Conservation (phyloP, 768 basidiomycete genomes). For the Termitomyces sp. region DNA sequence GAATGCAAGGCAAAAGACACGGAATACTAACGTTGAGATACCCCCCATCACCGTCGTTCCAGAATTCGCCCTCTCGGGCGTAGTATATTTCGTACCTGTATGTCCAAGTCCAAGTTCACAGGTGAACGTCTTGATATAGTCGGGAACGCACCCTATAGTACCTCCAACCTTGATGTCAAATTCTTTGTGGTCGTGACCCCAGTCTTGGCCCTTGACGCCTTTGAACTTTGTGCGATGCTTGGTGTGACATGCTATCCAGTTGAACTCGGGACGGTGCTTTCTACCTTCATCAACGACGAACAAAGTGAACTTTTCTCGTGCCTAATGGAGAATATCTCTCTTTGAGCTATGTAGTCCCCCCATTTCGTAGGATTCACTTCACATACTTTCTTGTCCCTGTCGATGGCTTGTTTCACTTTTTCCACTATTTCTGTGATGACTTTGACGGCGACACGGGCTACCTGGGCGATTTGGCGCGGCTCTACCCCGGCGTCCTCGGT, state of each 20-base stretch:
- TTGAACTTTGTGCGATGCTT: slow-evolving; percentile 16
- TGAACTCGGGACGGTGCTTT: slow-evolving; percentile 5
- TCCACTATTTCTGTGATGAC: slow-evolving; percentile 1
- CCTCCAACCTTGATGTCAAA: slow-evolving; percentile 13
- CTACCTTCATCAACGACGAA: slow-evolving; percentile 5
- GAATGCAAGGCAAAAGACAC: background rate
- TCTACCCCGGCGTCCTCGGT: slow-evolving; percentile 6
- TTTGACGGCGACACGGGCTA: slow-evolving; percentile 2
- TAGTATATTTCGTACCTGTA: slow-evolving; percentile 11
- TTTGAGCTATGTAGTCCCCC: no score
- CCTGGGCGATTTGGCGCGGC: slow-evolving; percentile 1
- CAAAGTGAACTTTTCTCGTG: slow-evolving; percentile 5
- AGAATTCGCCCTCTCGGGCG: slow-evolving; percentile 11
- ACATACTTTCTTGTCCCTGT: slow-evolving; percentile 9
- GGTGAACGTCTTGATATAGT: no score
- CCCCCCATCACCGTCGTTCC: slow-evolving; percentile 9
- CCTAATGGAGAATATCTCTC: background rate
- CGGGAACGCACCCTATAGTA: slow-evolving; percentile 14
- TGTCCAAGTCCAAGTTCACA: background rate
- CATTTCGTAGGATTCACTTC: background rate
- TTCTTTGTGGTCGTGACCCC: slow-evolving; percentile 20
- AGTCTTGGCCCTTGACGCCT: slow-evolving; percentile 17
- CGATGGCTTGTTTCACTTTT: slow-evolving; percentile 1
- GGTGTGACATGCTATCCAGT: slow-evolving; percentile 17
- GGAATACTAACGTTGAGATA: slow-evolving; percentile 7